Base-by-base conservation (phyloP, 2,329 filamentous ascomycete species). In the Xylariaceae sp. region DNA sequence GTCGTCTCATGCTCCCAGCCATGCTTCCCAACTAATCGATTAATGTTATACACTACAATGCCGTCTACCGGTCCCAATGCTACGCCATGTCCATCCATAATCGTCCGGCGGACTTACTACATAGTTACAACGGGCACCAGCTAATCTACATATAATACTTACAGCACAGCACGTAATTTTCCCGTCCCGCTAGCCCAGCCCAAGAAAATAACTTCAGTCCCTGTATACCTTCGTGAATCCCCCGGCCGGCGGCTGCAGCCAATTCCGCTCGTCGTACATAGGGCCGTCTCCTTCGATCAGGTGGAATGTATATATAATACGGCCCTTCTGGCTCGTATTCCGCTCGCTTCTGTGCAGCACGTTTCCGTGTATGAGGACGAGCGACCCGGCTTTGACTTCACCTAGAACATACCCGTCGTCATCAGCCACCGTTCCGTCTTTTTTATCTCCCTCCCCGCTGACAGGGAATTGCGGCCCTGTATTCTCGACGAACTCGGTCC, bases 231-330 rank as follows among this genome's bases (percentile, higher is more conserved):
- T 86, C 6, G 87, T 92, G 67, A 99, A 96, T 0, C 89, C 92
- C 40, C 81, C 81, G 39, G 78, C 75, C 0, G 90, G 87, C 54
- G 92, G 90, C 74, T 96, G 92, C 70, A 99, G 72, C 94, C 94
- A 97, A 72, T 99, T 99, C 72, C 80, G 79, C 72, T 80, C 80
- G 71, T 97, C 94, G 70, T 97, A 99, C 51, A 74, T 76, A 41
- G 84, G 76, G 0, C 72, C 79, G 18, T 87, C 81, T 0, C 87
- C 88, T 73, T 97, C 94, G 66, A 97, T 97, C 54, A 95, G 83
- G 75, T 99, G 94, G 70, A 97, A 99, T 0, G 94, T 97, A 72
- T 97, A 99, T 50, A 96, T 96, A 68, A 94, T 95, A 61, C 92
- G 80, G 19, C 92, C 91, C 76, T 89, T 92, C 60, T 80, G 73